Evolutionary conservation across 1,139 yeast species (phyloP).

Genomic region (Candida tropicalis): DNA sequence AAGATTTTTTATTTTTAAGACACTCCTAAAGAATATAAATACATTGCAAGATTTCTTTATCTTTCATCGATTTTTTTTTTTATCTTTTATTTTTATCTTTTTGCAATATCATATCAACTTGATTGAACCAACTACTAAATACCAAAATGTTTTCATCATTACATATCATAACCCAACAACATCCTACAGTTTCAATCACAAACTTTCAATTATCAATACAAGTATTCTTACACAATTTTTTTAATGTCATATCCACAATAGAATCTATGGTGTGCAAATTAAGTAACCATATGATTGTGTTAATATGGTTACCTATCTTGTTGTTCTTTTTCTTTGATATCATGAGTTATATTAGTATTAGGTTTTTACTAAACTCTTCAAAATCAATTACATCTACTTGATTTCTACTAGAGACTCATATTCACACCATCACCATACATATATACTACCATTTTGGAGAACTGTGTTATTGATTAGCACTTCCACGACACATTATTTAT

Average conservation of each 20-base stretch:
- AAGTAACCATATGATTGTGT: constrained; percentile 7
- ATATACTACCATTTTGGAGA: background rate
- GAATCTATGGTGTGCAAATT: constrained; percentile 7
- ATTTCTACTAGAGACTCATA: no score
- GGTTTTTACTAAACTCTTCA: constrained; percentile 1
- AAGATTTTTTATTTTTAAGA: no score
- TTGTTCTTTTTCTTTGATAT: constrained; percentile 11
- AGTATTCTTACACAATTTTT: constrained; percentile 4
- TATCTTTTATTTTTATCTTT: background rate
- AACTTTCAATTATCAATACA: constrained; percentile 1
- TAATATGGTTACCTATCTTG: constrained; percentile 12
- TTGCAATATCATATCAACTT: background rate
- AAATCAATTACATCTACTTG: background rate
- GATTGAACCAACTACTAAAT: background rate
- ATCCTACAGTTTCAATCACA: background rate
- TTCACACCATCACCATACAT: background rate
- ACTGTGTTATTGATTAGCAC: constrained; percentile 3
- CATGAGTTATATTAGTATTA: constrained; percentile 5
- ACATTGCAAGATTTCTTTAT: no score
- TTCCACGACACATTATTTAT: background rate
- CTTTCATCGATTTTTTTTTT: background rate
- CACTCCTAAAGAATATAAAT: no score
- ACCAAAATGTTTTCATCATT: constrained; percentile 1
- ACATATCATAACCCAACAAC: constrained; percentile 4
- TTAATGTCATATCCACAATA: constrained; percentile 1